Conservation (phyloP, 805 yeast genomes). For the Komagataella populi region DNA sequence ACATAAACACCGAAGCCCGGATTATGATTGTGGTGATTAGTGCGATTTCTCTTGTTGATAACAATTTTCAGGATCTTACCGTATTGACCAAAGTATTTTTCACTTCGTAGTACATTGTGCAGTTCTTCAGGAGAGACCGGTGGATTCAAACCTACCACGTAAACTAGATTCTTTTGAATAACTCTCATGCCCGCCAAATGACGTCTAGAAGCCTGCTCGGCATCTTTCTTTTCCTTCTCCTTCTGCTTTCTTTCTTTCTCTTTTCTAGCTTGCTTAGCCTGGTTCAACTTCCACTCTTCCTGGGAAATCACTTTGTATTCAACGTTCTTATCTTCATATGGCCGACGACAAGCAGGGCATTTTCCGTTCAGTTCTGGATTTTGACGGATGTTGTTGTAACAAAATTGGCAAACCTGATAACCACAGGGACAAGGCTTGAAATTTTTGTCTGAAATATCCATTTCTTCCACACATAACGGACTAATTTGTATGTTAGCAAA, state of each 20-base stretch:
- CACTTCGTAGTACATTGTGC: slow-evolving; percentile 70
- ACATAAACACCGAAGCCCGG: slow-evolving; percentile 93
- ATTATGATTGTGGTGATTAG: slow-evolving; percentile 27
- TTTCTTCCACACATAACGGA: slow-evolving; percentile 95
- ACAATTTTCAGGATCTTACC: slow-evolving; percentile 93
- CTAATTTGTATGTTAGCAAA: slow-evolving; percentile 17
- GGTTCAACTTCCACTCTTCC: slow-evolving; percentile 80
- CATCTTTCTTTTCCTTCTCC: slow-evolving; percentile 86
- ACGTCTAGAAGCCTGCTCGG: slow-evolving; percentile 71
- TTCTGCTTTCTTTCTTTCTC: slow-evolving; percentile 74
- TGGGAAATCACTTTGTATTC: slow-evolving; percentile 74
- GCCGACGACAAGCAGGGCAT: slow-evolving; percentile 95
- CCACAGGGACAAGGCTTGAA: slow-evolving; percentile 99
- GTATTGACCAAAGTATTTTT: slow-evolving; percentile 95
- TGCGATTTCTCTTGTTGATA: slow-evolving; percentile 55
- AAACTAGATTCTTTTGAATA: slow-evolving; percentile 94
- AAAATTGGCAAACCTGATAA: slow-evolving; percentile 94
- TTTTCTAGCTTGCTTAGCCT: slow-evolving; percentile 63
- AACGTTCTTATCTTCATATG: slow-evolving; percentile 85
- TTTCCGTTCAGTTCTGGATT: slow-evolving; percentile 92
- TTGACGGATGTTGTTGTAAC: slow-evolving; percentile 91
- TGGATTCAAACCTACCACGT: slow-evolving; percentile 90
- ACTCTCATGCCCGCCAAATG: slow-evolving; percentile 95
- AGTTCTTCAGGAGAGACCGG: slow-evolving; percentile 78
- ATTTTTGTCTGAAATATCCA: slow-evolving; percentile 92